Evolutionary conservation across 2,329 filamentous ascomycete genomes (phyloP).

Genomic region (Phyllosticta ampelicida): DNA sequence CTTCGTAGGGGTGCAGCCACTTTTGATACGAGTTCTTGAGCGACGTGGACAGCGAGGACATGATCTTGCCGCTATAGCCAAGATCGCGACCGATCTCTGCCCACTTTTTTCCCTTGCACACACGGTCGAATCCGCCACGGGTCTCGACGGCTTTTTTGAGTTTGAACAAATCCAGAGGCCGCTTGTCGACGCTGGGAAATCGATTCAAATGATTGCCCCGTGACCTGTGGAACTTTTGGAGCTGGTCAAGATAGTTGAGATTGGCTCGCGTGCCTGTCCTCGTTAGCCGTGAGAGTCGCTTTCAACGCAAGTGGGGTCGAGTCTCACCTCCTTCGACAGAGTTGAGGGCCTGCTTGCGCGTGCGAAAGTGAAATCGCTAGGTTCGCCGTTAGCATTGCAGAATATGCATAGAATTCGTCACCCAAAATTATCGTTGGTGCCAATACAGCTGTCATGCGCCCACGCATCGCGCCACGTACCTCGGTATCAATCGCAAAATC

Average conservation of each 20-base stretch:
- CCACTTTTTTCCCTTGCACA: slow-evolving; percentile 98
- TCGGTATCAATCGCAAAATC: slow-evolving; percentile 94
- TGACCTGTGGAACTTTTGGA: slow-evolving; percentile 94
- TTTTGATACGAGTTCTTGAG: slow-evolving; percentile 97
- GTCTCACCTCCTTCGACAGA: slow-evolving; percentile 90
- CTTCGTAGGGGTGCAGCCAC: slow-evolving; percentile 94
- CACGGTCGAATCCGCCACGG: slow-evolving; percentile 86
- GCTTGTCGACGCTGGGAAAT: slow-evolving; percentile 94
- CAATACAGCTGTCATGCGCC: background rate
- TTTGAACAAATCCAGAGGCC: slow-evolving; percentile 87
- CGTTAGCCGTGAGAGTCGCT: slow-evolving; percentile 3
- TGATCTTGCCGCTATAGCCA: slow-evolving; percentile 98
- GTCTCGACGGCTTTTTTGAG: slow-evolving; percentile 95
- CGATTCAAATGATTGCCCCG: slow-evolving; percentile 89
- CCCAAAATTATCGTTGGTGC: background rate
- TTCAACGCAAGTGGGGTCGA: background rate
- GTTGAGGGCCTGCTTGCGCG: slow-evolving; percentile 91
- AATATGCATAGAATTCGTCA: background rate
- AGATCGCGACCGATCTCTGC: slow-evolving; percentile 94
- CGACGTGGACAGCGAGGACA: slow-evolving; percentile 96
- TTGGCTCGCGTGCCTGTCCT: slow-evolving; percentile 77
- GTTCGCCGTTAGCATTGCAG: slow-evolving; percentile 4
- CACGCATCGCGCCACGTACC: slow-evolving; percentile 43
- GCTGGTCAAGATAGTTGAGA: slow-evolving; percentile 87
- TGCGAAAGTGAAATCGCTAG: slow-evolving; percentile 93